These are phyloP conservation scores for Aspergillus nomiae DNA, from an alignment of 2,329 filamentous ascomycete genomes.

Conservation along the genomic window DNA sequence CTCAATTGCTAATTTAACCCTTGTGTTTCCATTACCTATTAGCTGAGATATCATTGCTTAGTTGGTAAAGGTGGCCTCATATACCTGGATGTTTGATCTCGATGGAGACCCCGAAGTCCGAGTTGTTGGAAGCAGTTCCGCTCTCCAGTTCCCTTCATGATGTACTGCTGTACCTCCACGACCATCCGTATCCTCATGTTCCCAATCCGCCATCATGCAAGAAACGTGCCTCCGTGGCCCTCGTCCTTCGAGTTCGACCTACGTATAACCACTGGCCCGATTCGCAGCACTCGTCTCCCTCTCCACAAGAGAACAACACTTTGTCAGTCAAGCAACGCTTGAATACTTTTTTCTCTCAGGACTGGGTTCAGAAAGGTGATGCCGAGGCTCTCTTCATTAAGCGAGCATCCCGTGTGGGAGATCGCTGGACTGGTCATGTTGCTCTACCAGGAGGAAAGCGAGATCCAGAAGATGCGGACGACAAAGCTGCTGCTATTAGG, in stretches of 20 bases:
- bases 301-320: conserved; percentile 22
- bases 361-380: conserved; percentile 67
- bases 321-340: conserved; percentile 45
- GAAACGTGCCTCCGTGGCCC: conserved; percentile 66
- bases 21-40: background rate
- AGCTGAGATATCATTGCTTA: background rate
- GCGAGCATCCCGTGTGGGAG: conserved; percentile 63
- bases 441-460: conserved; percentile 68
- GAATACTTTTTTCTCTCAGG: conserved; percentile 62
- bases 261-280: conserved; percentile 57
- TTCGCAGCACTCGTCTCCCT: conserved; percentile 19
- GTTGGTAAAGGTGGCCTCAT: background rate
- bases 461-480: conserved; percentile 65
- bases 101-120: background rate
- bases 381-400: conserved; percentile 74
- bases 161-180: conserved; percentile 35
- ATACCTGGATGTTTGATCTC: background rate
- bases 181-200: conserved; percentile 45
- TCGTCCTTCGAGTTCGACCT: conserved; percentile 65
- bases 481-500: conserved; percentile 63
- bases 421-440: conserved; percentile 70
- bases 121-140: conserved; percentile 8
- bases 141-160: conserved; percentile 33
- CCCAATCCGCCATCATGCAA: conserved; percentile 51
- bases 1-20: background rate